Base-by-base conservation (phyloP, 2,329 filamentous ascomycete genomes). In the Ustulina deusta region DNA sequence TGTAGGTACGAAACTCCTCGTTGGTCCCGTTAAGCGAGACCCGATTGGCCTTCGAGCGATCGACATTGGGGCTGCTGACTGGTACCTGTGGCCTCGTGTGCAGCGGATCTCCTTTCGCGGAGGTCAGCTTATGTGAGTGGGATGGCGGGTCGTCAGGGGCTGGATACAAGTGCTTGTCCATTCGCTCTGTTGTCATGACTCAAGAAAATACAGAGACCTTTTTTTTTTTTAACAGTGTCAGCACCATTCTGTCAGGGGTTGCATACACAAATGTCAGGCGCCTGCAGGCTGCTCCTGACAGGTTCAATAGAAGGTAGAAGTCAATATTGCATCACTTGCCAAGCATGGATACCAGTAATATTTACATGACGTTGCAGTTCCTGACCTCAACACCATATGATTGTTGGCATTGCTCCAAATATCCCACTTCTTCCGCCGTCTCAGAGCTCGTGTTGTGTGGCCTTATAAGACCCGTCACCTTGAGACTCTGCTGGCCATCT, bases 401-500 rank as follows among this genome's bases (percentile, higher is more conserved):
- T 64, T 83, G 79, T 71, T 85, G 83, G 69, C 88, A 87, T 75
- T 90, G 87, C 67, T 95, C 92, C 75, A 97, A 80, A 78, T 97
- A 97, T 0, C 92, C 91, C 27, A 89, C 87, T 57, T 94, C 92
- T 66, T 93, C 92, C 5, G 89, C 88, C 3, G 85, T 86, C 1
- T 86, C 89, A 49, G 85, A 81, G 3, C 82, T 81, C 60, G 82
- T 80, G 72, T 87, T 90, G 72, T 87, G 85, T 72, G 84, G 90
- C 74, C 91, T 87, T 74, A 91, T 89, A 22, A 93, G 81, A 0
- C 96, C 96, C 22, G 87, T 90, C 9, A 97, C 85, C 69, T 87
- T 91, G 62, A 99, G 84, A 55, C 83, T 89, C 80, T 98, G 95
- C 72, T 94, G 89, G 1, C 95, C 96, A 63, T 91, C 90, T 0